Percentiles rank a stretch among this genome's conserved stretches.
Conservation (phyloP, 306 rosid genomes). For the Rosa multiflora region DNA sequence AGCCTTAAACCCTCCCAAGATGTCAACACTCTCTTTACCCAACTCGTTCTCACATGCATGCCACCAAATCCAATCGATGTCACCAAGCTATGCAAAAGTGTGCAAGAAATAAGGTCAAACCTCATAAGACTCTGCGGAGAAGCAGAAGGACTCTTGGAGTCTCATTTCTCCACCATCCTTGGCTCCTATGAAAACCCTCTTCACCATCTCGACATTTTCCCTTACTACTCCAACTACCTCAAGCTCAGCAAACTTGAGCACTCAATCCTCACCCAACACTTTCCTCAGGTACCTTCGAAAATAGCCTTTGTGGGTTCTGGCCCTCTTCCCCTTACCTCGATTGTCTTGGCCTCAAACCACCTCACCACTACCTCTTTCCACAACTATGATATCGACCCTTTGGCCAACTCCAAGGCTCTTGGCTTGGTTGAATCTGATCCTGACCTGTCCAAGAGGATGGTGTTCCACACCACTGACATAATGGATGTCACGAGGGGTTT, state of each 20-base stretch:
- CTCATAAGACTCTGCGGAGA: slow-evolving; percentile 65
- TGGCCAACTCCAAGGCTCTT: slow-evolving; percentile 63
- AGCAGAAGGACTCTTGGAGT: slow-evolving; percentile 75
- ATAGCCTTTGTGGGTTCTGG: slow-evolving; percentile 90
- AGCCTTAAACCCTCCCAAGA: slow-evolving; percentile 71
- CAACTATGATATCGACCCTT: slow-evolving; percentile 68
- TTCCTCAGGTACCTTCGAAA: slow-evolving; percentile 28
- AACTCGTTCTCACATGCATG: slow-evolving; percentile 78
- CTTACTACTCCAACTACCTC: slow-evolving; percentile 74
- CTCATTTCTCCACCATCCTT: slow-evolving; percentile 53
- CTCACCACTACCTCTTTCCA: slow-evolving; percentile 54
- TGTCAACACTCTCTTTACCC: slow-evolving; percentile 82
- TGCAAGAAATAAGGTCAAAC: slow-evolving; percentile 57
- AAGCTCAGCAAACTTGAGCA: slow-evolving; percentile 74
- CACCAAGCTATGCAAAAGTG: slow-evolving; percentile 31
- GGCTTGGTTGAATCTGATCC: slow-evolving; percentile 49
- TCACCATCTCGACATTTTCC: slow-evolving; percentile 57
- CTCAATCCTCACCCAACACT: slow-evolving; percentile 56
- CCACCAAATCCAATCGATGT: slow-evolving; percentile 67
- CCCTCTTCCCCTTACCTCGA: slow-evolving; percentile 84
- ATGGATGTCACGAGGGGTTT: slow-evolving; percentile 49
- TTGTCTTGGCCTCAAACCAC: slow-evolving; percentile 73
- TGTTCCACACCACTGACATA: slow-evolving; percentile 65
- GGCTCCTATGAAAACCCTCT: slow-evolving; percentile 51
- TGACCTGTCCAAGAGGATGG: slow-evolving; percentile 61